Percentiles rank a stretch among this genome's conserved stretches.
These are phyloP conservation scores for Mortierella hygrophila DNA, from an alignment of 192 early-diverging fungal species.

Conservation along the genomic window DNA sequence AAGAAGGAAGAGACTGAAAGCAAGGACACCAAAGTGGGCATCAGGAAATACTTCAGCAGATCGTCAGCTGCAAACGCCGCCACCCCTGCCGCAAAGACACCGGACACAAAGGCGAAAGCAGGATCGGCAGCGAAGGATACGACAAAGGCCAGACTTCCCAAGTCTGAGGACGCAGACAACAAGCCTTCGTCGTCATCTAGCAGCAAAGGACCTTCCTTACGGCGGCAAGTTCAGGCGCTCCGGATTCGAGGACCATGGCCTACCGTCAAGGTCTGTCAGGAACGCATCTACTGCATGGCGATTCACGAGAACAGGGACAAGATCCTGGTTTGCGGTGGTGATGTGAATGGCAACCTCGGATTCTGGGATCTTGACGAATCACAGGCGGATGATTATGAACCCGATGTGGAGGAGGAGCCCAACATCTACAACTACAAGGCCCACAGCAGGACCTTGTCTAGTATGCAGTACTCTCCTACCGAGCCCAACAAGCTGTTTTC, in stretches of 20 bases:
- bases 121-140: constrained; percentile 14
- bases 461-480: constrained; percentile 61
- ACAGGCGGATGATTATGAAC: constrained; percentile 47
- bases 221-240: constrained; percentile 38
- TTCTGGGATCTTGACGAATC: constrained; percentile 72
- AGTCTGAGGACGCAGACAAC: not conserved
- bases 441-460: constrained; percentile 62
- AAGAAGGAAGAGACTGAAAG: constrained; percentile 17
- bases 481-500: constrained; percentile 64
- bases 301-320: constrained; percentile 68
- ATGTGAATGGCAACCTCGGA: constrained; percentile 63
- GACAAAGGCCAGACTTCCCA: constrained; percentile 25
- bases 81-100: not conserved
- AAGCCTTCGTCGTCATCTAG: not conserved
- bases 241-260: constrained; percentile 59
- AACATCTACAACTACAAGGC: constrained; percentile 66
- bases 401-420: constrained; percentile 61
- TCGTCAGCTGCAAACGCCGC: constrained; percentile 1
- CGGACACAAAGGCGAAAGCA: not conserved
- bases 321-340: constrained; percentile 64
- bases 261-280: constrained; percentile 64
- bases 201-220: constrained; percentile 31
- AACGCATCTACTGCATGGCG: constrained; percentile 61
- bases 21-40: constrained; percentile 32
- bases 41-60: constrained; percentile 32